A percentile compares a stretch with the other conserved stretches of the same genome.
phyloP scores from a whole-genome alignment of 306 rosid species.

The Sphenostylis stenocarpa region DNA sequence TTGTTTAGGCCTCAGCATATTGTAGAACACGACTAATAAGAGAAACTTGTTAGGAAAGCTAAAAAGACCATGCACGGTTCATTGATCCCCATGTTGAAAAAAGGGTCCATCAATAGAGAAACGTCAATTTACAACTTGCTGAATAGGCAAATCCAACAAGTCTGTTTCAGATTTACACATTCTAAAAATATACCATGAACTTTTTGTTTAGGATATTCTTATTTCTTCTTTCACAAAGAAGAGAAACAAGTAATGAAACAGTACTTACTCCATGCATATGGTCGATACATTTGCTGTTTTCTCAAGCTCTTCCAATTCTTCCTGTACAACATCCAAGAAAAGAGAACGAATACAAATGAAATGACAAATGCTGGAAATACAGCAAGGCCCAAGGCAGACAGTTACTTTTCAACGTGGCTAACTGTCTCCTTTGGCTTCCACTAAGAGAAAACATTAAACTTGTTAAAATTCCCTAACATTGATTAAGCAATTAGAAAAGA shows the following conservation, averaged over 20 bases:
- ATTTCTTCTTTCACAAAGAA: neutral
- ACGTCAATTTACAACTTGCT: neutral
- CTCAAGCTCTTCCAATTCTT: conserved; percentile 67
- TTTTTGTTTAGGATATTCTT: neutral
- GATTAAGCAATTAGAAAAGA: neutral
- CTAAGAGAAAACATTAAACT: conserved; percentile 7
- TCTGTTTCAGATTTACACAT: neutral
- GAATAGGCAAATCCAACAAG: conserved; percentile 1
- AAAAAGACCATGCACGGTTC: neutral
- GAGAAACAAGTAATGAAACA: conserved; percentile 24
- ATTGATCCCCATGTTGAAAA: neutral
- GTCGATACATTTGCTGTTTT: conserved; percentile 55
- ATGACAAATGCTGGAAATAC: conserved; percentile 12
- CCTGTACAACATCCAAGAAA: conserved; percentile 43
- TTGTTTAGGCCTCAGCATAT: conserved; percentile 25
- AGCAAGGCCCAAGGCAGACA: neutral
- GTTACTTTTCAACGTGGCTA: conserved; percentile 27
- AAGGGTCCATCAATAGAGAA: conserved; percentile 10
- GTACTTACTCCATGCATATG: conserved; percentile 57
- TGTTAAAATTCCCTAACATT: neutral
- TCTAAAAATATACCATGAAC: neutral
- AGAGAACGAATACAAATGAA: conserved; percentile 23
- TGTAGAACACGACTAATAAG: neutral
- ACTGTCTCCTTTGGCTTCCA: conserved; percentile 1
- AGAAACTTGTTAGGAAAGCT: conserved; percentile 4